Evolutionary conservation across 2,329 filamentous ascomycete genomes (phyloP), one percentile per base, ranked within the genome.

Genomic region (Xylariomycetidae sp.): DNA sequence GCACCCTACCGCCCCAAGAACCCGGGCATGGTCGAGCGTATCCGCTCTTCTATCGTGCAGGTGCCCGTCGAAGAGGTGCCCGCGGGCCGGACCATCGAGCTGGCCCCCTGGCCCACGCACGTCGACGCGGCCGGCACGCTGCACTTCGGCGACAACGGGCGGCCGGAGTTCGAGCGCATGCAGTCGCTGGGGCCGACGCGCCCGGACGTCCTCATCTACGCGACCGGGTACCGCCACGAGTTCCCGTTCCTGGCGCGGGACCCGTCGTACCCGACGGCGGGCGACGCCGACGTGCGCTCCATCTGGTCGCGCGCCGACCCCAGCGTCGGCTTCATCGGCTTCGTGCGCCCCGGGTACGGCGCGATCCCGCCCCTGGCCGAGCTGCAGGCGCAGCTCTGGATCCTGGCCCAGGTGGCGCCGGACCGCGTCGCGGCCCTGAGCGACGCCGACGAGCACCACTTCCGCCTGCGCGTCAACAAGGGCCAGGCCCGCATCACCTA

Each of bases 311-410:
- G 47, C 3, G 51, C 50, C 4, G 58, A 67, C 20, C 51, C 63
- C 2, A 56, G 56, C 0, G 42, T 70, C 0, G 66, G 57, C 3
- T 72, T 66, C 41, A 66, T 72, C 30, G 68, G 69, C 7, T 71
- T 70, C 35, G 54, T 70, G 5, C 59, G 69, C 1, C 69, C 67
- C 4, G 53, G 59, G 19, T 28, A 42, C 51, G 62, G 62, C 23
- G 66, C 67, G 3, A 71, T 72, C 16, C 67, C 69, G 7, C 67
- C 69, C 1, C 57, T 72, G 3, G 56, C 67, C 2, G 68, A 72
- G 41, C 47, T 72, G 8, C 69, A 72, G 45, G 64, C 65, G 3
- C 66, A 70, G 45, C 51, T 70, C 2, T 72, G 66, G 66, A 51
- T 69, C 9, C 47, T 63, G 10, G n/a, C n/a, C n/a, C n/a, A n/a